Evolutionary conservation across 805 yeast species (phyloP), one percentile per base, ranked within the genome.

Genomic region (Ogataea saltuana): DNA sequence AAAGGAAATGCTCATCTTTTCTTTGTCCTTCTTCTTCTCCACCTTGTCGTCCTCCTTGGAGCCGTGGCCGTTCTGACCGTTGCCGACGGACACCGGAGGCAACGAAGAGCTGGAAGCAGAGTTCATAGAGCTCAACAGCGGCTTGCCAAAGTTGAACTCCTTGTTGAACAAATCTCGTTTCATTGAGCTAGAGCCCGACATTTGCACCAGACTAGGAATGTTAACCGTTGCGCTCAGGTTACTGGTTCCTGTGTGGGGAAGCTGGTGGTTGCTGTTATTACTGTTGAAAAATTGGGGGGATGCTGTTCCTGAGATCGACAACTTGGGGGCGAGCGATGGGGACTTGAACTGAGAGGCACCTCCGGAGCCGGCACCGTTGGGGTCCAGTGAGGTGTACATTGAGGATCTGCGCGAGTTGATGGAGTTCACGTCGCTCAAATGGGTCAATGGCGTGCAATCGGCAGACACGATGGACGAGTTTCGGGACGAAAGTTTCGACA

Each of bases 401-500:
- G 64, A 60, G 1, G 66, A 60, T 16, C 66, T 43, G 21, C 66
- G 50, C 6, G 64, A 59, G 8, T 44, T 41, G 15, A 49, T 49
- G 16, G 55, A 51, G 28, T 50, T 51, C 6, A 40, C 51, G 16
- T 56, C 61, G 13, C 56, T 52, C 19, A 53, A 27, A 40, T 53
- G 56, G 0, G 60, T 53, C 20, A 61, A 35, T n/a, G 63, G 60
- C 6, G 64, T 56, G 36, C 54, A 58, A 25, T 61, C 66, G 1
- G 63, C 51, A 11, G 64, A 59, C 3, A 55, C 51, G 30, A 63
- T 55, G 4, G 67, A 63, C 2, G 64, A 59, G 32, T 60, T 61
- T 36, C 67, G 46, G 2, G 66, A 61, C 7, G 65, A 59, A 6
- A 59, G 46, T 32, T 56, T 57, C 11, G 67, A 63, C 20, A 61